Evolutionary conservation across 768 basidiomycete genomes (phyloP), one percentile per base, ranked within the genome.

Genomic region (Nidularia pulvinata): DNA sequence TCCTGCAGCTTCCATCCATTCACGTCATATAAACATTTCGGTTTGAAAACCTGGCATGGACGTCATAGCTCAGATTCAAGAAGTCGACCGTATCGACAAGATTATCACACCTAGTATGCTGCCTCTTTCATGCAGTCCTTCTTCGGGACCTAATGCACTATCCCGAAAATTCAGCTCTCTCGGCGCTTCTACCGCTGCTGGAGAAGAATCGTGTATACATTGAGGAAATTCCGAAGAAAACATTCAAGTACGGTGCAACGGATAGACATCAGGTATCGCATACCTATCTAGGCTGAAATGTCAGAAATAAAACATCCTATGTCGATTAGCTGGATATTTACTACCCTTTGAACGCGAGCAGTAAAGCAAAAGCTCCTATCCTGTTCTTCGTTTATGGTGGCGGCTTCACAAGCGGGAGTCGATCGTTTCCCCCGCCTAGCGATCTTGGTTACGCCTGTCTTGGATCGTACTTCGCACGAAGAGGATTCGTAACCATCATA

Each of bases 331-430:
- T 89, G 33, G 88, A 89, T 58, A 71, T 88, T 0, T 90, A 88
- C 63, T 88, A 85, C 59, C 86, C 84, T 0, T 51, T 63, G 3
- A 56, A 70, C 2, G 36, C 63, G 5, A 54, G 61, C 9, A 59
- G 62, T 5, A 51, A 54, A 16, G 60, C 60, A 22, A 61, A 63
- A 51, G 69, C 65, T 50, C 83, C 83, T 0, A 69, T 88, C 19
- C 67, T 89, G 25, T 79, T 89, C 65, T 88, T 80, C 66, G 55
- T 83, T 42, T 89, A 90, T 55, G 88, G 88, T 1, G 88, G 88
- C 1, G 85, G 86, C 2, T 86, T 85, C 61, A 68, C 69, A 55
- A 62, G 65, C 0, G 87, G 87, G 1, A 69, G 72, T 0, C 78
- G 83, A n/a, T 73, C 68, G 6, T 61, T 80, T 42, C 62, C 67